Base-by-base conservation (phyloP, 2,329 filamentous ascomycete species). In the Xylaria sp. region DNA sequence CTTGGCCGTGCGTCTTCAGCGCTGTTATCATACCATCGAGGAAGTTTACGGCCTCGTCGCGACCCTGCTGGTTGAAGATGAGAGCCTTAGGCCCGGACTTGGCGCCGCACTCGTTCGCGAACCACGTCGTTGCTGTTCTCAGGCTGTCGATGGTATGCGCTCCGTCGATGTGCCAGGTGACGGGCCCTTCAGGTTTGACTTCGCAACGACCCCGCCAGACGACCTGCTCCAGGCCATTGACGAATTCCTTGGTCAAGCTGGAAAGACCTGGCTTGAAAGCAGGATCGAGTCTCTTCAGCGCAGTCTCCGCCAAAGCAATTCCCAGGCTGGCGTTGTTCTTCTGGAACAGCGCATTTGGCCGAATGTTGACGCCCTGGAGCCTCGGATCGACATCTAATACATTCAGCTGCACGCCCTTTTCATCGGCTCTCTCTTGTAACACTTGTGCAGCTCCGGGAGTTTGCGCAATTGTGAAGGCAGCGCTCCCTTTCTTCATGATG, bases 111-210 rank as follows among this genome's bases (percentile, higher is more conserved):
- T 83, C 79, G 8, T 73, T 73, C 1, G 85, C 83, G 70, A 96
- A 97, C 92, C 92, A 97, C 63, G 83, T 83, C 0, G 87, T 87
- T 3, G 91, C 91, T 65, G 91, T 83, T 64, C 88, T 84, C 57
- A 99, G 87, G 71, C 92, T 97, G 71, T 97, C 93, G 2, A 89
- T 80, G 0, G 93, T 99, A 74, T 99, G 94, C 2, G 92, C 94
- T 7, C 94, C 92, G 70, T 99, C 94, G 18, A 99, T 83, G 70
- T 92, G 89, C 92, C 93, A 99, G 13, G 80, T 80, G 4, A 96
- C 77, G 1, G 70, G 69, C 2, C 77, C 78, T 62, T 85, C 82
- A 2, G 74, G 66, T 67, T 81, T 84, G 47, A 80, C 76, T 65
- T 88, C 84, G 70, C 92, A 97, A 51, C 94, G 83, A 3, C 93